Evolutionary conservation across 768 basidiomycete species (phyloP), one percentile per base, ranked within the genome.

Genomic region (Dacryopinax spathularia): DNA sequence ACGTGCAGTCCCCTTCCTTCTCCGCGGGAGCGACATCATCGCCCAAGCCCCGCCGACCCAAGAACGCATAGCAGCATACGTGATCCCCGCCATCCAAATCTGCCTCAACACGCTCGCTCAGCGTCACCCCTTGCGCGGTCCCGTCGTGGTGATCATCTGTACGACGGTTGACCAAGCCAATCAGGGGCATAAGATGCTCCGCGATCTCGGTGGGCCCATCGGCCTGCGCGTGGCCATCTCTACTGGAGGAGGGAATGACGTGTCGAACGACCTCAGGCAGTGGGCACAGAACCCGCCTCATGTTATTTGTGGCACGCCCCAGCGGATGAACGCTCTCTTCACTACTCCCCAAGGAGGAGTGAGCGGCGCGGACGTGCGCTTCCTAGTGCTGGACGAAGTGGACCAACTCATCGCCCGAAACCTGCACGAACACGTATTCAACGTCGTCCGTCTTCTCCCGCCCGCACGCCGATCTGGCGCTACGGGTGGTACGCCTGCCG

Each of bases 101-200:
- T 87, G 88, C 34, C 77, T 93, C 63, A 81, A 84, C 34, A 81
- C 86, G 65, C 80, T 86, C 27, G 68, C 77, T 18, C 75, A 76
- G 31, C 82, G 80, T 12, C 79, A 79, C 34, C 80, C 84, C 16
- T 82, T 82, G 65, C 84, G 85, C 33, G 94, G 94, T 2, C 91
- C 92, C 35, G 73, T 91, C 34, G 92, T 89, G 16, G 84, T 98
- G 68, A 90, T 99, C 82, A 82, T 98, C 41, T 97, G 95, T 20
- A 98, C 96, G 0, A 99, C 95, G 0, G 94, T 98, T 25, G 96
- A 99, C 75, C 96, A 98, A 74, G 94, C 96, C 5, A 95, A 92
- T 1, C 96, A 98, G 75, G 94, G 94, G 29, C 91, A 92, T 68
- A 85, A 90, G 31, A 91, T 93, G 88, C 89, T 91, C 70, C 85